Percentiles rank a stretch among this genome's conserved stretches.
Conservation (phyloP, 768 basidiomycete species). For the Phylloporus scabripes region DNA sequence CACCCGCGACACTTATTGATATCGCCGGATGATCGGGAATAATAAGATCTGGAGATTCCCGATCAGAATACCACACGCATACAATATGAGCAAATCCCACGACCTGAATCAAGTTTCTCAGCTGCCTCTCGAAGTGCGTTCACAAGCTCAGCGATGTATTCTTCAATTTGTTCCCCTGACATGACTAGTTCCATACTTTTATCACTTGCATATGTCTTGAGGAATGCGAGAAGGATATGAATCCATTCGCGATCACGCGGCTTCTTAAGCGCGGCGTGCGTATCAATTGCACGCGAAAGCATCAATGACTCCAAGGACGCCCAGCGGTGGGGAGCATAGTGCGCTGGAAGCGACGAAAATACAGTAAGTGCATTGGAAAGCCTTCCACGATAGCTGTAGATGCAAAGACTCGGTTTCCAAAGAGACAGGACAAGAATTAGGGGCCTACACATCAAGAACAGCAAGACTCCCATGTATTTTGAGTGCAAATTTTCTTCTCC, state of each 20-base stretch:
- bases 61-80: constrained; percentile 10
- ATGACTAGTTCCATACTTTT: constrained; percentile 48
- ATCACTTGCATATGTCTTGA: constrained; percentile 62
- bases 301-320: constrained; percentile 73
- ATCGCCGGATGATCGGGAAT: constrained; percentile 68
- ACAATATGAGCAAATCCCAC: constrained; percentile 9
- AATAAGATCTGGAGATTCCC: constrained; percentile 46
- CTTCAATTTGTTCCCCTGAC: constrained; percentile 44
- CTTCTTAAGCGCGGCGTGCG: constrained; percentile 52
- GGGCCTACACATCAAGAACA: constrained; percentile 80
- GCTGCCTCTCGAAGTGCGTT: constrained; percentile 44
- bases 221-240: constrained; percentile 67
- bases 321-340: constrained; percentile 82
- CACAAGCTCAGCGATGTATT: constrained; percentile 50
- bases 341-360: constrained; percentile 77
- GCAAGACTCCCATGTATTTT: constrained; percentile 83
- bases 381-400: constrained; percentile 59
- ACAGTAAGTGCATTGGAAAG: constrained; percentile 58
- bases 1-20: constrained; percentile 42
- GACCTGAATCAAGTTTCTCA: constrained; percentile 51
- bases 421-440: constrained; percentile 1
- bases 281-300: constrained; percentile 67
- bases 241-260: constrained; percentile 75
- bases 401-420: constrained; percentile 7
- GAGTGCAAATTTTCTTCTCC: constrained; percentile 78